Evolutionary conservation across 176 grass and related monocot species (phyloP), one percentile per base, ranked within the genome.

Genomic region (Avena eriantha): DNA sequence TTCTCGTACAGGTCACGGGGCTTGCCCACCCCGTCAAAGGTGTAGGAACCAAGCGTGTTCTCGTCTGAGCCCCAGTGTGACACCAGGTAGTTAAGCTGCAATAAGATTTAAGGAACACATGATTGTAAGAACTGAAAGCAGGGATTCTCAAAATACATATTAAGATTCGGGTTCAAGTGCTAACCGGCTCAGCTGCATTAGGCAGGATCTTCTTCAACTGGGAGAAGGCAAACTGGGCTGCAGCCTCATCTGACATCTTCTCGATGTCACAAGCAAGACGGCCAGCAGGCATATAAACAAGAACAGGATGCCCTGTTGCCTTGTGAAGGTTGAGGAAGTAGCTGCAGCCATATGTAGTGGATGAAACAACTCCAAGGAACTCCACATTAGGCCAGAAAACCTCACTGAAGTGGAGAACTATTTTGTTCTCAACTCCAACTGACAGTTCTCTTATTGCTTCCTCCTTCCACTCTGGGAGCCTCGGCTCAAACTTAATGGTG

Each of bases 301-400:
- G 92, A 84, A 97, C 97, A 24, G 92, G 83, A 23, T 99, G 86
- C 8, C 97, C 94, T 21, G 97, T 94, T 29, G 97, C 97, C 83
- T 99, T 99, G 45, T 99, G 97, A 76, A 99, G 94, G 83, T 99
- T 99, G 49, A 99, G 94, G 85, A 99, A 99, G 86, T 99, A 99
- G 88, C 97, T 99, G 86, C 97, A 99, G 9, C 97, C 97, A 70
- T 99, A 99, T 13, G 97, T 82, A 36, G 87, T 96, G 16, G 90
- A 83, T 77, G 97, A 92, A 88, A 99, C 94, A 22, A 99, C 87
- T 76, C 97, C 97, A 51, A 97, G 65, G 75, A 99, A 99, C 90
- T 99, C 97, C 60, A 99, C 97, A 23, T 99, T 99, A 88, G 94
- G 94, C 97, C 97, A 99, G 89, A 99, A 99, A 83, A 99, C 90